These are phyloP conservation scores for Pelargonium exstipulatum DNA, from an alignment of 441 rosid genomes.

Conservation along the genomic window DNA sequence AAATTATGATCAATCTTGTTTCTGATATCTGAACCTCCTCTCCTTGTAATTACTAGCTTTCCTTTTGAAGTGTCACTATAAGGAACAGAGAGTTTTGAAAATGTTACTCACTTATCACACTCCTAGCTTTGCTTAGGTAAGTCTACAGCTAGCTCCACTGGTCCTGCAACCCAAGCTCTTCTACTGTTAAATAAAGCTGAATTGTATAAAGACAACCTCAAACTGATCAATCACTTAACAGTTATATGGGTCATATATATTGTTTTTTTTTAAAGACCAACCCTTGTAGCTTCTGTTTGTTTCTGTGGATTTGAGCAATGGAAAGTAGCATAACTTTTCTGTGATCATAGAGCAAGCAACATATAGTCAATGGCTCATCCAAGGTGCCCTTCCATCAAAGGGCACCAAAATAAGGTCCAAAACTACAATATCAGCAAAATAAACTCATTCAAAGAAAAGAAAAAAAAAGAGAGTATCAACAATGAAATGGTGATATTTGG, in stretches of 20 bases:
- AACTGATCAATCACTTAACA: background rate
- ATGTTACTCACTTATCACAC: conserved; percentile 9
- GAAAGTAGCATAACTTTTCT: background rate
- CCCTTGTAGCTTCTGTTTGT: background rate
- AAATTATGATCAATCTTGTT: background rate
- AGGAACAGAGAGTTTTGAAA: conserved; percentile 4
- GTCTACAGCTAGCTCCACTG: background rate
- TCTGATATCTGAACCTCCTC: background rate
- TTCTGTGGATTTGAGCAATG: background rate
- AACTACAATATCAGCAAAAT: background rate
- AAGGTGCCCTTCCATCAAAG: conserved; percentile 4
- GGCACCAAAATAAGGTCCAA: background rate
- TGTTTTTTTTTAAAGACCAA: background rate
- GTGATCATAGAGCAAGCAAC: background rate
- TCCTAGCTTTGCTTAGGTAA: background rate
- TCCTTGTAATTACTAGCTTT: background rate
- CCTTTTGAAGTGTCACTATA: background rate
- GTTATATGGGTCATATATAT: no score
- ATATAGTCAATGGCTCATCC: background rate
- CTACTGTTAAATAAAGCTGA: no score
- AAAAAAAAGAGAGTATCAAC: background rate
- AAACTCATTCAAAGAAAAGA: background rate
- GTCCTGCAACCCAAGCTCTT: no score
- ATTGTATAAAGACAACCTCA: background rate
- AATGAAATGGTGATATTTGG: background rate